These are phyloP conservation scores for Rehmannia glutinosa DNA, from an alignment of 257 asterid species.

Conservation along the genomic window DNA sequence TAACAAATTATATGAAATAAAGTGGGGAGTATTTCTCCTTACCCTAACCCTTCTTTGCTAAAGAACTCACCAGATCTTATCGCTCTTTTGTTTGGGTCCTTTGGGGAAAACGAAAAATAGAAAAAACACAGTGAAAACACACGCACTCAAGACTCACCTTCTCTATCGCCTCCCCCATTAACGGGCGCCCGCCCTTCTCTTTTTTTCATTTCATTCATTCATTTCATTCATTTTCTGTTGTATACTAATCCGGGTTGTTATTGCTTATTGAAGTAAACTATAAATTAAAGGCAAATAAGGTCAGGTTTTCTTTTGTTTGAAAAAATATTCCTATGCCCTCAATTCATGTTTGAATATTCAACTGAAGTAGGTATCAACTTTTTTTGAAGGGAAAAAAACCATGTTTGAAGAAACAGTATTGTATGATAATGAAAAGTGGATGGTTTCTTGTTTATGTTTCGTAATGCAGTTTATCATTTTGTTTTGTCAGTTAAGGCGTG, in stretches of 20 bases:
- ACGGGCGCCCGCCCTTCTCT: conserved; percentile 32
- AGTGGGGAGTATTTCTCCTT: too few species aligned
- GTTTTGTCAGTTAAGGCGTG: not conserved
- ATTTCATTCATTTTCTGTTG: not conserved
- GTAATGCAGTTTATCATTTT: not conserved
- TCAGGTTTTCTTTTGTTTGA: not conserved
- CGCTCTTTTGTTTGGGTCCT: not conserved
- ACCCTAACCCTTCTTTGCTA: not conserved
- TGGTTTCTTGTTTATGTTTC: not conserved
- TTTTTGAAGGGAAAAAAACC: not conserved
- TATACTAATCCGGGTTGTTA: conserved; percentile 3
- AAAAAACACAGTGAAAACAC: not conserved
- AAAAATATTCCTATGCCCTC: not conserved
- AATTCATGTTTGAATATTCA: conserved; percentile 9
- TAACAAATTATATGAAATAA: too few species aligned
- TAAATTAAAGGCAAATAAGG: conserved; percentile 23
- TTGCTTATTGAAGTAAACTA: not conserved
- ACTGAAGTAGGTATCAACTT: conserved; percentile 16
- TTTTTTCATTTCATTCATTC: conserved; percentile 9
- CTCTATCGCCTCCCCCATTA: conserved; percentile 35
- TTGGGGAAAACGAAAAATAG: not conserved
- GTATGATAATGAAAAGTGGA: conserved; percentile 9
- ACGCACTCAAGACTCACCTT: conserved; percentile 14
- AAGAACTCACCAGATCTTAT: not conserved
- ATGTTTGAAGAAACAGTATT: not conserved